phyloP scores from a whole-genome alignment of 1,139 yeast genomes.

The Pneumocystis murina region DNA sequence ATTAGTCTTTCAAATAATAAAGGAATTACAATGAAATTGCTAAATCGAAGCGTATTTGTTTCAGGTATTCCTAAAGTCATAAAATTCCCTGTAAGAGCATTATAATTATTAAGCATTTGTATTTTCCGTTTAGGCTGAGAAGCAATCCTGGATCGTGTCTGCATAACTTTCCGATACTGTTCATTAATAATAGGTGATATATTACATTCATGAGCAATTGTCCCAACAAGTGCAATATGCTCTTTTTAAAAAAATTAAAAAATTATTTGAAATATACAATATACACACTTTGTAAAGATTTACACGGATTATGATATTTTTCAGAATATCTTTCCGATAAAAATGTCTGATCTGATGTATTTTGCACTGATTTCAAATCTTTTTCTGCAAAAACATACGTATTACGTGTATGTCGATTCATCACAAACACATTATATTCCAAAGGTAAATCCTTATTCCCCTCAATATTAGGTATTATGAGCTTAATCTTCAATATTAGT shows the following conservation, averaged over 20 bases:
- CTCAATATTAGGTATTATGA: conserved; percentile 28
- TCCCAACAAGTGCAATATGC: conserved; percentile 62
- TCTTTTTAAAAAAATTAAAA: conserved; percentile 29
- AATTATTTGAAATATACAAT: neutral
- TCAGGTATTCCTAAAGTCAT: conserved; percentile 8
- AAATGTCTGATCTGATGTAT: neutral
- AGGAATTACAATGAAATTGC: conserved; percentile 5
- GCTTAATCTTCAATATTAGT: conserved; percentile 19
- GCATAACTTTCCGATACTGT: conserved; percentile 8
- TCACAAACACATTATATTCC: conserved; percentile 64
- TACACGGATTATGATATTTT: conserved; percentile 5
- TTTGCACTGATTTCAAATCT: conserved; percentile 54
- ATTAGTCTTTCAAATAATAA: neutral
- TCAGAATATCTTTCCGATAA: neutral
- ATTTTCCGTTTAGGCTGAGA: conserved; percentile 10
- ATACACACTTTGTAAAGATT: conserved; percentile 7
- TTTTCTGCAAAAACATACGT: conserved; percentile 86
- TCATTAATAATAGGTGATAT: conserved; percentile 11
- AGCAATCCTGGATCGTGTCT: conserved; percentile 7
- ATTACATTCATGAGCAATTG: conserved; percentile 54
- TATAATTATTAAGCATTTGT: conserved; percentile 10
- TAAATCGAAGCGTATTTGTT: conserved; percentile 3
- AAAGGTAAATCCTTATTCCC: conserved; percentile 48
- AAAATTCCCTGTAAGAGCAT: conserved; percentile 5
- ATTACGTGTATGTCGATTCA: conserved; percentile 62